Percentiles rank a stretch among this genome's conserved stretches.
Evolutionary conservation across 768 basidiomycete species (phyloP).

Genomic region (Trametes cingulata): DNA sequence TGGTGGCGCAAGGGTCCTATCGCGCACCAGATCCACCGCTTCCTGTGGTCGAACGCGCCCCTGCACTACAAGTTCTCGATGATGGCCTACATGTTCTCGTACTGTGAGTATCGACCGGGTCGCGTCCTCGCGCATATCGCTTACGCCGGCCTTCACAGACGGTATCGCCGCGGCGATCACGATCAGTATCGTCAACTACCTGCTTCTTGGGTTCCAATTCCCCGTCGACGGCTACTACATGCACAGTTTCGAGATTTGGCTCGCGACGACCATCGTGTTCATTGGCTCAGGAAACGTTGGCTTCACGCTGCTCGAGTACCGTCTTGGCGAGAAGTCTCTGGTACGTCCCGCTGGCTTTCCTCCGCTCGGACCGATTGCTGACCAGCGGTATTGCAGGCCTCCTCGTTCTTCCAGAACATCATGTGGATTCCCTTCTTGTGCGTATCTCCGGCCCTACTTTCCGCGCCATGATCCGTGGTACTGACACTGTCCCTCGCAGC

Average conservation of each 20-base stretch:
- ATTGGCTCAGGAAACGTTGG: constrained; percentile 73
- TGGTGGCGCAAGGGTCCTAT: constrained; percentile 86
- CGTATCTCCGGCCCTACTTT: not conserved
- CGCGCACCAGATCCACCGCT: constrained; percentile 71
- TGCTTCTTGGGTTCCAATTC: constrained; percentile 71
- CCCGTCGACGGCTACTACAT: constrained; percentile 76
- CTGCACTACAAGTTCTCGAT: constrained; percentile 55
- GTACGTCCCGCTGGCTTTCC: constrained; percentile 8
- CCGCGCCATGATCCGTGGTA: not conserved
- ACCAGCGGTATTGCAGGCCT: constrained; percentile 18
- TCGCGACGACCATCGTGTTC: constrained; percentile 77
- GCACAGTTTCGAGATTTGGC: constrained; percentile 79
- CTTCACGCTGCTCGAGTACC: constrained; percentile 72
- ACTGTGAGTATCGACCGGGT: constrained; percentile 38
- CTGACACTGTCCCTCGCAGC: constrained; percentile 35
- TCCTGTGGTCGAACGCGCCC: constrained; percentile 67
- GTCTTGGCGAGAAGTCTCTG: constrained; percentile 50
- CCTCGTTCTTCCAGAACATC: constrained; percentile 34
- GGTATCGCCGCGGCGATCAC: constrained; percentile 70
- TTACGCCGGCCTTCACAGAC: constrained; percentile 22
- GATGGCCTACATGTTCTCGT: constrained; percentile 57
- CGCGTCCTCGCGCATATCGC: not conserved
- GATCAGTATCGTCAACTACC: constrained; percentile 71
- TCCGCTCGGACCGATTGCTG: not conserved
- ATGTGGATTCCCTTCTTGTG: constrained; percentile 45